Base-by-base conservation (phyloP, 768 basidiomycete genomes). In the Boletellus ananas region DNA sequence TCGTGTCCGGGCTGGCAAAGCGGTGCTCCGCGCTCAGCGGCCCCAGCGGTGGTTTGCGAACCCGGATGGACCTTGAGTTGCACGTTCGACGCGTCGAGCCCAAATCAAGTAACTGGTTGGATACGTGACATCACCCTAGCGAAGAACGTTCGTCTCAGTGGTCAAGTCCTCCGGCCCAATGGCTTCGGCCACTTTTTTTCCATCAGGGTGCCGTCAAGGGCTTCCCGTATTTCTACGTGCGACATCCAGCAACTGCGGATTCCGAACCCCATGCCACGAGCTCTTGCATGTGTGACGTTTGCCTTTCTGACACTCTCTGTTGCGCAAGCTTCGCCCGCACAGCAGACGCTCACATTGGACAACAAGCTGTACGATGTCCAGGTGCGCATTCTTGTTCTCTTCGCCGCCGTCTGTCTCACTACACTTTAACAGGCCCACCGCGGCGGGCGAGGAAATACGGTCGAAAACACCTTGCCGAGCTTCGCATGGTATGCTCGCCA, bases 381-480 rank as follows among this genome's bases (percentile, higher is more conserved):
- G 70, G 80, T 78, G 41, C 12, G 60, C 54, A 27, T 36, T 42
- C 34, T 1, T 56, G 18, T 18, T 34, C 27, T 34, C 25, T 10
- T 35, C 11, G 17, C 21, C 29, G 47, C 47, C 34, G 47, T 58
- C 38, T 51, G 23, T 53, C 37, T 49, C 39, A 18, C 41, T 34
- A 10, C 29, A 6, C 34, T 3, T 20, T 34, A 34, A 29, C 43
- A 88, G 85, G 86, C 79, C 16, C 87, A 88, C 64, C 80, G 87
- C 44, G 89, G 89, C 29, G 82, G 85, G 53, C 77, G 89, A 63
- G 88, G 88, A 16, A 83, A 85, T 61, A 78, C 80, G 5, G 74
- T 85, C 29, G 88, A 91, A 70, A 90, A 77, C 60, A 84, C 79
- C 12, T 70, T 90, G 23, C 83, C 84, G 2, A 77, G 81, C 51